These are phyloP conservation scores for Salvia miltiorrhiza DNA, from an alignment of 257 asterid genomes.

Conservation along the genomic window DNA sequence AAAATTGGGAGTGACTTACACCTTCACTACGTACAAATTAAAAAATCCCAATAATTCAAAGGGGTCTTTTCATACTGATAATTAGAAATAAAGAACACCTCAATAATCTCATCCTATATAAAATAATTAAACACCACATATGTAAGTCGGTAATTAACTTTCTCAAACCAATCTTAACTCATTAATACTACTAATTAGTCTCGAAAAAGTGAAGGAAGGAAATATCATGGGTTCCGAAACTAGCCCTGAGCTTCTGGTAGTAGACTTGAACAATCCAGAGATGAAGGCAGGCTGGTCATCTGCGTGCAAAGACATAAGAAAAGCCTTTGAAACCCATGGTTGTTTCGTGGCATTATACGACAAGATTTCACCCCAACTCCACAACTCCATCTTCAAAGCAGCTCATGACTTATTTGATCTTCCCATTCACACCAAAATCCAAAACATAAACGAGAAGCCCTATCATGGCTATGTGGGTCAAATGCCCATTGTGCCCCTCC, in stretches of 20 bases:
- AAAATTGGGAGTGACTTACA: too few species aligned
- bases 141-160: not conserved
- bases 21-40: too few species aligned
- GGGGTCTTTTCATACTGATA: too few species aligned
- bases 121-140: not conserved
- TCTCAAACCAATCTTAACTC: too few species aligned
- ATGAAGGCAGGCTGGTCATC: conserved; percentile 52
- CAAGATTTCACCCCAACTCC: conserved; percentile 46
- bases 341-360: conserved; percentile 58
- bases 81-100: too few species aligned
- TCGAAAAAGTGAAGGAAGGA: not conserved
- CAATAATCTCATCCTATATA: too few species aligned
- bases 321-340: conserved; percentile 67
- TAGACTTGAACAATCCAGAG: conserved; percentile 52
- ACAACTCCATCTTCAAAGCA: conserved; percentile 46
- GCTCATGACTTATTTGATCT: conserved; percentile 53
- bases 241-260: conserved; percentile 33
- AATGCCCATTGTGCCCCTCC: conserved; percentile 62
- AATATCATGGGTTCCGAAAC: conserved; percentile 46
- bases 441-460: conserved; percentile 56
- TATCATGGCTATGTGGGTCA: conserved; percentile 84
- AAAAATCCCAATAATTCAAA: too few species aligned
- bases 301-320: conserved; percentile 42
- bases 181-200: too few species aligned
- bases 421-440: conserved; percentile 43